Percentiles rank a stretch among this genome's conserved stretches.
phyloP scores from a whole-genome alignment of 2,329 filamentous ascomycete species.

The Botryotinia globosa region DNA sequence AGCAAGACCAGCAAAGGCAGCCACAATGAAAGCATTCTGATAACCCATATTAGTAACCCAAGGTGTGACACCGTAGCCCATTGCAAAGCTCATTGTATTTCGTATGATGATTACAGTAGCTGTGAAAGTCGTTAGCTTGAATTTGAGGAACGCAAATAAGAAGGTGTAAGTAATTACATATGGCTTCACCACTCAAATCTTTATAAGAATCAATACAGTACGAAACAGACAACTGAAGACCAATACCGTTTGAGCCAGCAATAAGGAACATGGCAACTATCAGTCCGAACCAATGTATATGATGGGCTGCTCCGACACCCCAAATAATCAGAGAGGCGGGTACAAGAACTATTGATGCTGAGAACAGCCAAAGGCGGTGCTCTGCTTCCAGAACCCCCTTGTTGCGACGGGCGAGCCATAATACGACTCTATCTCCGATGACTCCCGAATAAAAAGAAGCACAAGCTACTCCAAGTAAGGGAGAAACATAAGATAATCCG shows the following conservation, averaged over 20 bases:
- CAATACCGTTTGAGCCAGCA: constrained; percentile 44
- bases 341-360: constrained; percentile 42
- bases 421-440: constrained; percentile 36
- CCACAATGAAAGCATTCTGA: constrained; percentile 46
- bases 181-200: constrained; percentile 48
- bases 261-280: constrained; percentile 49
- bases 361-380: constrained; percentile 38
- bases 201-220: constrained; percentile 49
- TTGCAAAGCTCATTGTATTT: constrained; percentile 50
- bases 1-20: constrained; percentile 42
- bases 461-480: constrained; percentile 35
- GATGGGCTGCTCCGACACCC: constrained; percentile 50
- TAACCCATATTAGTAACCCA: constrained; percentile 45
- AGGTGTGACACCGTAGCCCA: constrained; percentile 50
- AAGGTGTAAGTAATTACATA: constrained; percentile 27
- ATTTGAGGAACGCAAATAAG: background rate
- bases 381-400: constrained; percentile 41
- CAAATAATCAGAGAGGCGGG: constrained; percentile 47
- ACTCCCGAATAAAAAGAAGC: constrained; percentile 35
- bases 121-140: background rate
- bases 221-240: constrained; percentile 44
- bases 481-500: constrained; percentile 38
- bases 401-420: constrained; percentile 44
- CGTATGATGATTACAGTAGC: constrained; percentile 48
- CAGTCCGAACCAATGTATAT: constrained; percentile 47